Base-by-base conservation (phyloP, 345 rosid genomes). In the Laguncularia racemosa region DNA sequence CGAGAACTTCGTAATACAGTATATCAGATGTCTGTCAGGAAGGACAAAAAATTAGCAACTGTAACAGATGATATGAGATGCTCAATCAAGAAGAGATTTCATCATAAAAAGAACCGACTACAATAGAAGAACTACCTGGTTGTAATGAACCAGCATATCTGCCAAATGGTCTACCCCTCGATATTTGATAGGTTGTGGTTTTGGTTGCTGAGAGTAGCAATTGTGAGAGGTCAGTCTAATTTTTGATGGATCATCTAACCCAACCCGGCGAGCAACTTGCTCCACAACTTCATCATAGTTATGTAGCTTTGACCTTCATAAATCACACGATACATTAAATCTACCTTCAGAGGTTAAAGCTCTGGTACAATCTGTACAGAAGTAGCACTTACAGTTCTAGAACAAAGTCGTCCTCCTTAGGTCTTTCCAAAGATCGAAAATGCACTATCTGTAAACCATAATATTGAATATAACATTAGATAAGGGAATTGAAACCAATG, bases 161-260 rank as follows among this genome's bases (percentile, higher is more conserved):
- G 88, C 75, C 65, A 93, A 76, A 79, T 71, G 95, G 56, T 87
- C 90, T 48, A 85, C 81, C 69, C 99, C 99, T 61, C 84, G 82
- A 74, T 81, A 89, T 73, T 85, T 89, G 40, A 93, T 81, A 16
- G 97, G 88, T 62, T 83, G 91, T 40, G 99, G 97, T 79, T 93
- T 93, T 54, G 99, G 97, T 75, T 87, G 97, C 76, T 87, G 99
- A 60, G 99, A 89, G 76, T 93, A 87, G 80, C 97, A 93, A 75
- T 93, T 93, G 76, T 93, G 99, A 75, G 99, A 76, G 43, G 97
- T 93, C 50, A 93, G 84, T 79, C 99, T 84, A 54, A 93, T 73
- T 78, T 85, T 89, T 47, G 92, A 79, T 55, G 97, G 84, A 74
- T 93, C 96, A 56, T 82, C 91, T 75, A 89, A 79, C 65, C 84